phyloP scores from a whole-genome alignment of 768 basidiomycete species.

The Gelatoporia subvermispora region DNA sequence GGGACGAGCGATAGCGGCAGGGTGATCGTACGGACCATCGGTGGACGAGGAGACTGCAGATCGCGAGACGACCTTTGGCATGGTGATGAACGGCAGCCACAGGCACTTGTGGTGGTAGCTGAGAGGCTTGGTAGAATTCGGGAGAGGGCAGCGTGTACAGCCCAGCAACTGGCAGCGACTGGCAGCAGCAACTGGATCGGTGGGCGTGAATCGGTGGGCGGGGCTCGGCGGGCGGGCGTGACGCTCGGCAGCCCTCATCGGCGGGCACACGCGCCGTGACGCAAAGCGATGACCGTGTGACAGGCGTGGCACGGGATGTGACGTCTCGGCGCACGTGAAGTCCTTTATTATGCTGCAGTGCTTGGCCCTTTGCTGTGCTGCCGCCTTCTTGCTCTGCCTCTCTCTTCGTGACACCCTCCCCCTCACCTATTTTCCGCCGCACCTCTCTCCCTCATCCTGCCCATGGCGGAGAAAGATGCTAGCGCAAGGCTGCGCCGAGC shows the following conservation, averaged over 20 bases:
- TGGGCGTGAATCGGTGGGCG: not conserved
- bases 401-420: slow-evolving; percentile 6
- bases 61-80: slow-evolving; percentile 92
- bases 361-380: not conserved
- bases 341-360: slow-evolving; percentile 18
- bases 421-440: slow-evolving; percentile 16
- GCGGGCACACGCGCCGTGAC: too few species aligned
- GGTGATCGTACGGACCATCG: slow-evolving; percentile 49
- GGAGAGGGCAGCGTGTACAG: not conserved
- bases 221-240: not conserved
- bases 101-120: not conserved
- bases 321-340: slow-evolving; percentile 12
- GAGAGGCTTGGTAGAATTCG: not conserved
- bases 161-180: not conserved
- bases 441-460: slow-evolving; percentile 16
- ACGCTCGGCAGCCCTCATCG: too few species aligned
- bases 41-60: slow-evolving; percentile 87
- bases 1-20: slow-evolving; percentile 3
- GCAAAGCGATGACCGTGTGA: too few species aligned
- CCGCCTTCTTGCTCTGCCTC: slow-evolving; percentile 9
- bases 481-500: slow-evolving; percentile 71
- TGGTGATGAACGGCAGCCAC: too few species aligned
- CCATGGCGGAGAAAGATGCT: slow-evolving; percentile 82
- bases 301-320: too few species aligned
- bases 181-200: not conserved